Base-by-base conservation (phyloP, 2,329 filamentous ascomycete species). In the Talaromyces sp. region DNA sequence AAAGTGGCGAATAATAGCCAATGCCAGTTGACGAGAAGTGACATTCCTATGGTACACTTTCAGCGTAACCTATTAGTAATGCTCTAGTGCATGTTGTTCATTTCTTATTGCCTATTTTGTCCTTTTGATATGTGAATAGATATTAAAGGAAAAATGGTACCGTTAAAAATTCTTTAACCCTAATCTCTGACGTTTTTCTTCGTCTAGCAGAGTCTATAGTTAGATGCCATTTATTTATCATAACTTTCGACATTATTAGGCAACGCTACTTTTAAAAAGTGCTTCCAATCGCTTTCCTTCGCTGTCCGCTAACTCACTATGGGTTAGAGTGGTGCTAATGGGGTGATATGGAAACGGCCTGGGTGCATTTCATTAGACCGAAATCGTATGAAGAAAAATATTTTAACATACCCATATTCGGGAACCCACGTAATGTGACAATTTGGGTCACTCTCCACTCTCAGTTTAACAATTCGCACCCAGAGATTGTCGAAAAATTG, bases 401-500 rank as follows among this genome's bases (percentile, higher is more conserved):
- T 27, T 9, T 23, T 18, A 1, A 55, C 52, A 9, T 34, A 33
- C 52, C 52, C 52, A 34, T 55, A 55, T 55, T 55, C 31, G 1
- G 52, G 52, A 33, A 55, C 52, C 28, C 52, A 55, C 3, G 52
- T 55, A 34, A 55, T 55, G 14, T 31, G 44, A 16, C 34, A 16
- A 16, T 36, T 36, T 16, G 34, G 34, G 12, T 36, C 34, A 4
- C 10, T 16, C 12, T 36, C 1, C 6, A 16, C 12, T 36, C 23
- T 53, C 8, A 12, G 16, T 31, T 23, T 28, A 14, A 53, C 30
- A 53, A 53, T 53, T 8, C 23, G n/a, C 27, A 53, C 27, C 50
- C 50, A 53, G 27, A 53, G 23, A 8, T 66, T 68, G 27, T 76
- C 73, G 36, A 76, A 75, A 58, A 73, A 75, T 1, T 63, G 58